phyloP scores from a whole-genome alignment of 345 rosid species.

The Ailanthus altissimus region DNA sequence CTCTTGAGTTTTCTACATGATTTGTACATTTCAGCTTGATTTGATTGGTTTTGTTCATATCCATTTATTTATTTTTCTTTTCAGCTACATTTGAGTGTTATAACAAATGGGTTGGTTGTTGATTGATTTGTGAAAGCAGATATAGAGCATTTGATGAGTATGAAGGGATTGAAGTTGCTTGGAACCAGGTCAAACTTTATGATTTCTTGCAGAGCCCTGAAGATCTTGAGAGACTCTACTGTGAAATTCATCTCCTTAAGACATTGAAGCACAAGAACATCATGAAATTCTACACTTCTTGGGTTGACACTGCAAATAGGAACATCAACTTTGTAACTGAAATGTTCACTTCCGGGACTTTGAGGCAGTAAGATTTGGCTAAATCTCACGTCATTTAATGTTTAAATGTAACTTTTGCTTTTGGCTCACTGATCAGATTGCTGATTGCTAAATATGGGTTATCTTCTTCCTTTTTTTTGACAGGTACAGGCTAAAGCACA shows the following conservation, averaged over 20 bases:
- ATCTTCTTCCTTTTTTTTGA: constrained; percentile 10
- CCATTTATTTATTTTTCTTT: background rate
- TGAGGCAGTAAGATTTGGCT: constrained; percentile 69
- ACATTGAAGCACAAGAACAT: constrained; percentile 86
- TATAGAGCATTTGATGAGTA: constrained; percentile 95
- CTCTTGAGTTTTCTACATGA: constrained; percentile 23
- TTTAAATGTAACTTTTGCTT: background rate
- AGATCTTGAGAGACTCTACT: constrained; percentile 90
- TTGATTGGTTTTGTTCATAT: constrained; percentile 15
- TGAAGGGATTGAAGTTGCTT: constrained; percentile 93
- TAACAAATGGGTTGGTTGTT: constrained; percentile 23
- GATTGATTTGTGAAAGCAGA: constrained; percentile 49
- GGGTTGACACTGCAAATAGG: constrained; percentile 82
- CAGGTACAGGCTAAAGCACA: constrained; percentile 83
- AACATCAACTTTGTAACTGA: constrained; percentile 94
- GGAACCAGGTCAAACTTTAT: constrained; percentile 97
- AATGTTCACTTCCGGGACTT: constrained; percentile 94
- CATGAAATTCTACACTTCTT: constrained; percentile 88
- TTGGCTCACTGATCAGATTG: constrained; percentile 13
- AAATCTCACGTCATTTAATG: background rate
- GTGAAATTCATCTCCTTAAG: constrained; percentile 94
- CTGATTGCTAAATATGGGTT: constrained; percentile 18
- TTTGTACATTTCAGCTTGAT: background rate
- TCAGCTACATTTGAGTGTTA: constrained; percentile 18
- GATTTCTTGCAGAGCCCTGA: constrained; percentile 92